These are phyloP conservation scores for Capillidium heterosporum DNA, from an alignment of 371 early-diverging fungal genomes.

Conservation along the genomic window DNA sequence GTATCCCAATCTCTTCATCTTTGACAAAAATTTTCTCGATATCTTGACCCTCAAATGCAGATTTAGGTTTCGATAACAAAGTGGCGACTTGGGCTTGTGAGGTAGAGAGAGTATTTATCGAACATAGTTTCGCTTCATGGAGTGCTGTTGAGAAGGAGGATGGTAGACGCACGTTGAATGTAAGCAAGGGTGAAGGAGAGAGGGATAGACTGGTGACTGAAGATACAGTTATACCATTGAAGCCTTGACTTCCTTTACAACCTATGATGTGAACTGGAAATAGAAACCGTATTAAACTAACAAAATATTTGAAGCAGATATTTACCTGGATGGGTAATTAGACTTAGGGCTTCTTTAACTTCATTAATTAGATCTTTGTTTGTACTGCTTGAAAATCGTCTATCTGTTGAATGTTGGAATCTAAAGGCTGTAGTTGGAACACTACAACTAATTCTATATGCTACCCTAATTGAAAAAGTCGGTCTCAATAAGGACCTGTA, in stretches of 20 bases:
- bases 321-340: background rate
- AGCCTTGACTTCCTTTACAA: background rate
- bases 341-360: background rate
- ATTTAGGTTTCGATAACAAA: background rate
- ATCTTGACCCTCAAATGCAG: background rate
- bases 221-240: slow-evolving; percentile 1
- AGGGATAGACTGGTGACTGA: background rate
- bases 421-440: background rate
- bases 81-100: background rate
- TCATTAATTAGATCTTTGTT: background rate
- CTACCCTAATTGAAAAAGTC: background rate
- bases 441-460: background rate
- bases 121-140: background rate
- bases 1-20: background rate
- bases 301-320: background rate
- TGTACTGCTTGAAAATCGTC: background rate
- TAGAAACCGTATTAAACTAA: background rate
- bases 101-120: background rate
- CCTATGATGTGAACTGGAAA: background rate
- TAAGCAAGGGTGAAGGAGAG: background rate
- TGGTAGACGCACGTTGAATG: slow-evolving; percentile 1
- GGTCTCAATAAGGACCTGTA: background rate
- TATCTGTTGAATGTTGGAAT: background rate
- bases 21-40: background rate
- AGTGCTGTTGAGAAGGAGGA: slow-evolving; percentile 1